Conservation (phyloP, 208 protist genomes). For the Crithidia bombi region DNA sequence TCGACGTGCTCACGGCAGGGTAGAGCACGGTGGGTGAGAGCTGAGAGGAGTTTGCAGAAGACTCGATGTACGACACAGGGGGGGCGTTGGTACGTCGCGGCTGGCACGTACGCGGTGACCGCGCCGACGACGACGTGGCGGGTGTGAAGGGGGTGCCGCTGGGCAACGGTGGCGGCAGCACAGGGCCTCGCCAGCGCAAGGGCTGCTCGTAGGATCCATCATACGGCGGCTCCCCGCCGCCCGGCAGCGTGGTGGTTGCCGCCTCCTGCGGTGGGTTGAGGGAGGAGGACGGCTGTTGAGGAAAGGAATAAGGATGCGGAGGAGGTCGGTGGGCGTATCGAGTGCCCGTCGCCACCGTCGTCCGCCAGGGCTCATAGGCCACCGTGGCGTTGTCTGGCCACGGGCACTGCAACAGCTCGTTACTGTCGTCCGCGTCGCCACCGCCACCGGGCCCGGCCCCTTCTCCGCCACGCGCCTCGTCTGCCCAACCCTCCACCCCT, state of each 20-base stretch:
- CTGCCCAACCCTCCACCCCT: neutral
- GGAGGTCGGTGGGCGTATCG: slow-evolving; percentile 16
- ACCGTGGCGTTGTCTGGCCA: neutral
- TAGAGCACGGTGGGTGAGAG: neutral
- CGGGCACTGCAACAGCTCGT: neutral
- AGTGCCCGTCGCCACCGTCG: slow-evolving; percentile 18
- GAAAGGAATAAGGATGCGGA: slow-evolving; percentile 12
- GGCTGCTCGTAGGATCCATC: neutral
- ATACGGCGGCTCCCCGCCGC: neutral
- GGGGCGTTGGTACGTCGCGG: neutral
- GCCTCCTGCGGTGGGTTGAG: neutral
- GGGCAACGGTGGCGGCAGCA: neutral
- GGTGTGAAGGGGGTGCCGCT: neutral
- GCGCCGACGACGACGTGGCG: neutral
- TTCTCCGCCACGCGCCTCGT: neutral
- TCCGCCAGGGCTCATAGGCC: slow-evolving; percentile 20
- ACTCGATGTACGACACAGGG: neutral
- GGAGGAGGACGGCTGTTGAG: neutral
- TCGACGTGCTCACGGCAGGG: neutral
- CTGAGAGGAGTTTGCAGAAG: neutral
- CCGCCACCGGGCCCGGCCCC: neutral
- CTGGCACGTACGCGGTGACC: neutral
- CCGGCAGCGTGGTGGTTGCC: neutral
- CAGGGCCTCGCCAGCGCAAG: neutral
- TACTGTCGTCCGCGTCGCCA: neutral